phyloP scores from a whole-genome alignment of 495 filamentous ascomycete species.

The Neurospora sp. region DNA sequence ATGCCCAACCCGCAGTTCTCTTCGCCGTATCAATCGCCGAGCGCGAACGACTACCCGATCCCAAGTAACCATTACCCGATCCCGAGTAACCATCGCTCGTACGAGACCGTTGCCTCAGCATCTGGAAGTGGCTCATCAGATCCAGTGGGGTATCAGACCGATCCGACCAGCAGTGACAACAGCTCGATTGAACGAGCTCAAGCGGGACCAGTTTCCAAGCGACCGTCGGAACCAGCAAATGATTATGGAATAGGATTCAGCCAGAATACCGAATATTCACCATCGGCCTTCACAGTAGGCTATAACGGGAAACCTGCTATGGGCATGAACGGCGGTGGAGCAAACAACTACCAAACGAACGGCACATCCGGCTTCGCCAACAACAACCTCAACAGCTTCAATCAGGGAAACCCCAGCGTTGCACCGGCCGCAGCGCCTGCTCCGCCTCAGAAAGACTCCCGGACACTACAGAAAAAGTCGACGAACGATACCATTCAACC shows the following conservation, averaged over 20 bases:
- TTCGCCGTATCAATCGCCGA: constrained; percentile 16
- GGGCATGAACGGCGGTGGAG: constrained; percentile 1
- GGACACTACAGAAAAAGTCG: constrained; percentile 24
- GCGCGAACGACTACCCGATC: constrained; percentile 49
- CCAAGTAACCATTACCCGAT: constrained; percentile 63
- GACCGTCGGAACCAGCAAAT: constrained; percentile 29
- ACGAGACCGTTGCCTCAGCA: constrained; percentile 70
- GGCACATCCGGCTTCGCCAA: constrained; percentile 3
- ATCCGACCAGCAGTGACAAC: constrained; percentile 79
- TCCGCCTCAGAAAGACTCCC: constrained; percentile 28
- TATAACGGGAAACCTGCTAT: neutral
- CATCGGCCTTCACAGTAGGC: constrained; percentile 26
- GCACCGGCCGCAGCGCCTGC: constrained; percentile 21
- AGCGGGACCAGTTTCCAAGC: constrained; percentile 39
- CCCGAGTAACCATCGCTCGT: constrained; percentile 62
- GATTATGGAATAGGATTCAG: constrained; percentile 40
- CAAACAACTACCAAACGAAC: constrained; percentile 5
- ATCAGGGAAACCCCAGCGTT: neutral
- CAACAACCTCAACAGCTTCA: neutral
- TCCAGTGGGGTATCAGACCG: constrained; percentile 68
- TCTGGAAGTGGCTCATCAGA: constrained; percentile 63
- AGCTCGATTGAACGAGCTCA: constrained; percentile 72
- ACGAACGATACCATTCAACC: constrained; percentile 16
- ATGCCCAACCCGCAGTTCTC: constrained; percentile 31
- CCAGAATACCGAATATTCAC: constrained; percentile 23